phyloP scores from a whole-genome alignment of 768 basidiomycete genomes.

The Fistulinella prunicolor region DNA sequence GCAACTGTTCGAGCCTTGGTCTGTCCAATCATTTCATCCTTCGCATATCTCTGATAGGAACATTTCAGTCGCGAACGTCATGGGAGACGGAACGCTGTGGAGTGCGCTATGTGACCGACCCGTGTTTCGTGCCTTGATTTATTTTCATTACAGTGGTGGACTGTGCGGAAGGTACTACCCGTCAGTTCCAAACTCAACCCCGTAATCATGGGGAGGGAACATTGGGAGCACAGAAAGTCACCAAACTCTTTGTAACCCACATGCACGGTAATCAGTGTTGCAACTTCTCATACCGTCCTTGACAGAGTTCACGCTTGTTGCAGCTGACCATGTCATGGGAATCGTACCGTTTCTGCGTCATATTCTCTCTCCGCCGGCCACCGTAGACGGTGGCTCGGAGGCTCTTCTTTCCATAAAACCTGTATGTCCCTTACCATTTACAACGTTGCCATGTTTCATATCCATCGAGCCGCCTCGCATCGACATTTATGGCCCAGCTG shows the following conservation, averaged over 20 bases:
- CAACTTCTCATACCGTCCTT: not conserved
- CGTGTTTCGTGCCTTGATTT: not conserved
- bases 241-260: constrained; percentile 80
- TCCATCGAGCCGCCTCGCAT: constrained; percentile 43
- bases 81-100: constrained; percentile 59
- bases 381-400: constrained; percentile 10
- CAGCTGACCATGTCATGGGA: constrained; percentile 76
- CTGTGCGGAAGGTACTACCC: constrained; percentile 76
- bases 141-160: constrained; percentile 59
- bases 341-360: constrained; percentile 64
- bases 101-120: constrained; percentile 41
- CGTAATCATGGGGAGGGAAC: constrained; percentile 22
- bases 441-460: not conserved
- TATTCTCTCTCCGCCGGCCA: constrained; percentile 47
- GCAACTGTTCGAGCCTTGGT: constrained; percentile 71
- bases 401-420: constrained; percentile 10
- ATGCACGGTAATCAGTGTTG: constrained; percentile 59
- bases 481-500: constrained; percentile 78
- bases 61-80: constrained; percentile 49
- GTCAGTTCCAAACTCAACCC: constrained; percentile 65
- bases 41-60: not conserved
- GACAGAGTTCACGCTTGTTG: constrained; percentile 2
- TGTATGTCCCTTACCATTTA: constrained; percentile 2
- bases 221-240: constrained; percentile 47
- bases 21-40: not conserved